Percentiles rank a stretch among this genome's conserved stretches.
Conservation (phyloP, 768 basidiomycete species). For the Boletus vermiculosoides region DNA sequence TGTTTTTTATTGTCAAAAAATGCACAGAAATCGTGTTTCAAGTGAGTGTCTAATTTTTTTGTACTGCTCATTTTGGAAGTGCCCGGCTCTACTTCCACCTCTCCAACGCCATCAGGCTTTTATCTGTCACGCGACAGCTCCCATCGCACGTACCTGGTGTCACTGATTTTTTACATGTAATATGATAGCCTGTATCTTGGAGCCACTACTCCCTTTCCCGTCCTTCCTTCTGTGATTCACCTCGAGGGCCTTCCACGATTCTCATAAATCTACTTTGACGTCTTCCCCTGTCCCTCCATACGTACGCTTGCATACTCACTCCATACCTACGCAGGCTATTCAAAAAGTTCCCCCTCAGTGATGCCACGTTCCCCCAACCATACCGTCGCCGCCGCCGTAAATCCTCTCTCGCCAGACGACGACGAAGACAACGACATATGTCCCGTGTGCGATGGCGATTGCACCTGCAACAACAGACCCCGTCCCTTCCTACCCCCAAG, state of each 20-base stretch:
- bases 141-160: conserved; percentile 31
- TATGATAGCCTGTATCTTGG: conserved; percentile 28
- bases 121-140: conserved; percentile 38
- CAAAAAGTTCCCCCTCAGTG: conserved; percentile 54
- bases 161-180: conserved; percentile 41
- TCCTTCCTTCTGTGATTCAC: conserved; percentile 25
- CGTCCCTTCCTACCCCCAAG: conserved; percentile 33
- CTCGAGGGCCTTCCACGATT: conserved; percentile 11
- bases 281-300: conserved; percentile 22
- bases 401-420: conserved; percentile 42
- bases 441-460: conserved; percentile 88
- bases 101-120: conserved; percentile 29
- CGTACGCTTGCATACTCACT: conserved; percentile 28
- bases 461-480: conserved; percentile 65
- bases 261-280: conserved; percentile 28
- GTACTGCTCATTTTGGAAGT: conserved; percentile 26
- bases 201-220: conserved; percentile 6
- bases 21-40: conserved; percentile 38
- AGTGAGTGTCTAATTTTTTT: conserved; percentile 27
- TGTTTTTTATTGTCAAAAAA: conserved; percentile 37
- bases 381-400: conserved; percentile 55
- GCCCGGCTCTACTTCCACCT: conserved; percentile 16
- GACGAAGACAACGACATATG: conserved; percentile 87
- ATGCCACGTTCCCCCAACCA: conserved; percentile 70
- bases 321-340: conserved; percentile 32